Percentiles rank a stretch among this genome's conserved stretches.
These are phyloP conservation scores for Acanthamoeba lenticulata DNA, from an alignment of 208 protist genomes.

Conservation along the genomic window DNA sequence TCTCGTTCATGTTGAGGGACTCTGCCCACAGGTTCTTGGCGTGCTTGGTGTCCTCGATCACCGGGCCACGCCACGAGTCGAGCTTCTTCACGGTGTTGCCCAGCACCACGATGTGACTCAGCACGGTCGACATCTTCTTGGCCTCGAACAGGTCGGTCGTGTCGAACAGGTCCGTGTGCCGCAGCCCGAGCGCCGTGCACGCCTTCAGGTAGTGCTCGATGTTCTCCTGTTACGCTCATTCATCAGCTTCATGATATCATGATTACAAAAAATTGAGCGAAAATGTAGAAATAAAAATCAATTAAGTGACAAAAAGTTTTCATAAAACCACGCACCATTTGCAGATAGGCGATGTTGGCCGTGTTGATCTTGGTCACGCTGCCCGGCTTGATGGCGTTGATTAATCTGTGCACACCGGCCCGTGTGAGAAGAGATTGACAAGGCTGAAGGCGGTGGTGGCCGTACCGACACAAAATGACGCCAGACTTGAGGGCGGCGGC, in stretches of 20 bases:
- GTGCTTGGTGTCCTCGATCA: constrained; percentile 55
- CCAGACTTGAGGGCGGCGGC: constrained; percentile 39
- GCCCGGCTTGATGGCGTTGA: constrained; percentile 52
- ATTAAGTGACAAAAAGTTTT: too few species aligned
- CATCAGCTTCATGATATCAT: too few species aligned
- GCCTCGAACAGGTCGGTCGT: constrained; percentile 56
- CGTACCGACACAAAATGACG: background rate
- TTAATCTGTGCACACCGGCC: background rate
- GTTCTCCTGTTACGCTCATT: too few species aligned
- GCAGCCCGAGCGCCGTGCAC: background rate
- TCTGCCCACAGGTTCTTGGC: constrained; percentile 54
- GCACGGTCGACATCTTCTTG: constrained; percentile 55
- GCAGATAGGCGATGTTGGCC: constrained; percentile 49
- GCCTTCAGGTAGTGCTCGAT: constrained; percentile 55
- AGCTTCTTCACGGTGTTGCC: constrained; percentile 57
- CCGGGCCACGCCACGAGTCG: background rate
- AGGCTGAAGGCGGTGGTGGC: too few species aligned
- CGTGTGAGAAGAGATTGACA: background rate
- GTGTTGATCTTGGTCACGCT: constrained; percentile 52
- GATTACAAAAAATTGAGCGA: too few species aligned
- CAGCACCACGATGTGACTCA: constrained; percentile 51
- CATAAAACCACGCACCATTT: background rate
- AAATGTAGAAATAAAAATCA: too few species aligned
- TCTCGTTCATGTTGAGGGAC: constrained; percentile 63
- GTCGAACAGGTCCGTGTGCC: constrained; percentile 36